These are phyloP conservation scores for Oehlia diaphana DNA, from an alignment of 192 early-diverging fungal species.

Conservation along the genomic window DNA sequence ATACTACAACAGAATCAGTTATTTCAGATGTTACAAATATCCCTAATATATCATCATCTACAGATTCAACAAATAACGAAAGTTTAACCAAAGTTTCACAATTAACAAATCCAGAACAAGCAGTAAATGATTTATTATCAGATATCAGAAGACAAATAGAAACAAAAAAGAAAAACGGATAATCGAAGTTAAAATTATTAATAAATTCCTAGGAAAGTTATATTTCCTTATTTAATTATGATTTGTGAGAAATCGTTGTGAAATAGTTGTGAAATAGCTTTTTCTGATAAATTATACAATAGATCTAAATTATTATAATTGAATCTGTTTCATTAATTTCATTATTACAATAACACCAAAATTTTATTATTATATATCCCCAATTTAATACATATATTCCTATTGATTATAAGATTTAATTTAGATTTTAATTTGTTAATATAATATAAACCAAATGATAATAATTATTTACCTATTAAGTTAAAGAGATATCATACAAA, in stretches of 20 bases:
- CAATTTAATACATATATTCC: too few species aligned
- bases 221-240: not conserved
- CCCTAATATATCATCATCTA: not conserved
- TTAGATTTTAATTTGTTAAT: too few species aligned
- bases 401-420: too few species aligned
- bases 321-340: too few species aligned
- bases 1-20: too few species aligned
- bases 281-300: too few species aligned
- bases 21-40: not conserved
- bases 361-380: too few species aligned
- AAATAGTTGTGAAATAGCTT: too few species aligned
- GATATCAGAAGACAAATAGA: slow-evolving; percentile 16
- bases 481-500: not conserved
- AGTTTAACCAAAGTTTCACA: not conserved
- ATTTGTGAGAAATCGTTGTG: too few species aligned
- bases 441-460: not conserved
- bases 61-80: not conserved
- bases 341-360: too few species aligned
- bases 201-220: not conserved
- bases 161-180: not conserved
- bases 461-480: not conserved
- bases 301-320: too few species aligned
- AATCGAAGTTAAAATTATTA: not conserved
- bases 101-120: not conserved
- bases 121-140: slow-evolving; percentile 21